phyloP scores from a whole-genome alignment of 495 filamentous ascomycete genomes.

The Aspergillus asperescens region DNA sequence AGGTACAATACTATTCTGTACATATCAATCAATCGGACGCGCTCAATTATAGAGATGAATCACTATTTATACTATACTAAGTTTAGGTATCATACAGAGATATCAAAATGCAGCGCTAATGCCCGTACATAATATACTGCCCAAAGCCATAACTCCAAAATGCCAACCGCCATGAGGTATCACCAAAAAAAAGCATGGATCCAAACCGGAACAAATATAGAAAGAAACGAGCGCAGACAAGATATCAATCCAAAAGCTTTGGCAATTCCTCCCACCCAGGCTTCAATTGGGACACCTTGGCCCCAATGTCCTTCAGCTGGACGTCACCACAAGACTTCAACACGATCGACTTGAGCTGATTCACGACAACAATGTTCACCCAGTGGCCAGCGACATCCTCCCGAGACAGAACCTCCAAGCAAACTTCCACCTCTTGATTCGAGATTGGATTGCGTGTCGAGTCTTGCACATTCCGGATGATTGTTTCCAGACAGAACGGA shows the following conservation, averaged over 20 bases:
- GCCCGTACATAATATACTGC: constrained; percentile 12
- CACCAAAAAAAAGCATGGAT: constrained; percentile 8
- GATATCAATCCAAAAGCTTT: neutral
- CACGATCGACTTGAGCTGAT: constrained; percentile 38
- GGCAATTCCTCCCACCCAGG: constrained; percentile 27
- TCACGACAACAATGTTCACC: constrained; percentile 41
- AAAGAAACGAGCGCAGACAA: neutral
- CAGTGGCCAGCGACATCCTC: constrained; percentile 40
- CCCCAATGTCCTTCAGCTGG: constrained; percentile 35
- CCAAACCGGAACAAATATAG: constrained; percentile 12
- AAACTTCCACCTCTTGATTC: constrained; percentile 35
- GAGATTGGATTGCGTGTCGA: constrained; percentile 40
- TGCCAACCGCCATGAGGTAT: constrained; percentile 25
- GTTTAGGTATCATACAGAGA: constrained; percentile 10
- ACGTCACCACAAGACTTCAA: constrained; percentile 42
- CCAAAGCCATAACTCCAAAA: constrained; percentile 24
- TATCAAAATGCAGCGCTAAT: constrained; percentile 35
- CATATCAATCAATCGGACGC: too few relatives aligned
- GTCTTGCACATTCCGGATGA: constrained; percentile 37
- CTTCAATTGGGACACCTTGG: constrained; percentile 33
- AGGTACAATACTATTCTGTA: too few relatives aligned
- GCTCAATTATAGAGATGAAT: too few relatives aligned
- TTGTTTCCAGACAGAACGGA: constrained; percentile 36
- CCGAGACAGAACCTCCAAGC: constrained; percentile 41
- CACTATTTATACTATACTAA: too few relatives aligned